Percentiles rank a stretch among this genome's conserved stretches.
Conservation (phyloP, 1,139 yeast species). For the Kurtzmaniella natalensis region DNA sequence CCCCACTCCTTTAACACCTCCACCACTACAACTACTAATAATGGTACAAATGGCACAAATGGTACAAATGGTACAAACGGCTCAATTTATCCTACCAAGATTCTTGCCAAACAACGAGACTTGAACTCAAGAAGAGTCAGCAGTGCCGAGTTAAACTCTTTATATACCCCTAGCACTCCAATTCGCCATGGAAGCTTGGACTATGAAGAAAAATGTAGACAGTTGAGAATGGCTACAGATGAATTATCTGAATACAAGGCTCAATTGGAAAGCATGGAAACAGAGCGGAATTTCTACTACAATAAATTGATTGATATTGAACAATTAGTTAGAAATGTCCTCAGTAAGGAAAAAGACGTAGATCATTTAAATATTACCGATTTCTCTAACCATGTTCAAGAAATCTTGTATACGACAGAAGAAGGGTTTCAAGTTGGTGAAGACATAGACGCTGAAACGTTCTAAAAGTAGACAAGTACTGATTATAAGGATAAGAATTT, state of each 20-base stretch:
- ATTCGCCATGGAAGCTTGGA: neutral
- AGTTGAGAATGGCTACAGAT: slow-evolving; percentile 18
- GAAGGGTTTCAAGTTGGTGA: slow-evolving; percentile 62
- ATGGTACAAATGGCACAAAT: too few relatives aligned
- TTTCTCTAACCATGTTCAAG: slow-evolving; percentile 61
- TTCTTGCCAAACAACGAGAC: slow-evolving; percentile 1
- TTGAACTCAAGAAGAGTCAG: slow-evolving; percentile 3
- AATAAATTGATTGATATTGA: slow-evolving; percentile 87
- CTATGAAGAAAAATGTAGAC: slow-evolving; percentile 2
- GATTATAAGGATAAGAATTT: too few relatives aligned
- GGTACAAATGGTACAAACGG: neutral
- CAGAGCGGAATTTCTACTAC: slow-evolving; percentile 86
- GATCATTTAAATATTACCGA: slow-evolving; percentile 28
- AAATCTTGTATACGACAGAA: slow-evolving; percentile 73
- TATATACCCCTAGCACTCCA: slow-evolving; percentile 10
- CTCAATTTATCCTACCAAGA: neutral
- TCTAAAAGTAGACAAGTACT: slow-evolving; percentile 1
- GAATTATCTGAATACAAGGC: slow-evolving; percentile 52
- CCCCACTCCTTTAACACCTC: slow-evolving; percentile 9
- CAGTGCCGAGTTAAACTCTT: slow-evolving; percentile 10
- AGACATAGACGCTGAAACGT: slow-evolving; percentile 11
- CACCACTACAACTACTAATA: too few relatives aligned
- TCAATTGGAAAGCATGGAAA: slow-evolving; percentile 56
- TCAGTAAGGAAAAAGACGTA: slow-evolving; percentile 31
- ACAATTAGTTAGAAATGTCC: slow-evolving; percentile 64